Conservation (phyloP, 2,329 filamentous ascomycete genomes). For the Simplicillium aogashimaense region DNA sequence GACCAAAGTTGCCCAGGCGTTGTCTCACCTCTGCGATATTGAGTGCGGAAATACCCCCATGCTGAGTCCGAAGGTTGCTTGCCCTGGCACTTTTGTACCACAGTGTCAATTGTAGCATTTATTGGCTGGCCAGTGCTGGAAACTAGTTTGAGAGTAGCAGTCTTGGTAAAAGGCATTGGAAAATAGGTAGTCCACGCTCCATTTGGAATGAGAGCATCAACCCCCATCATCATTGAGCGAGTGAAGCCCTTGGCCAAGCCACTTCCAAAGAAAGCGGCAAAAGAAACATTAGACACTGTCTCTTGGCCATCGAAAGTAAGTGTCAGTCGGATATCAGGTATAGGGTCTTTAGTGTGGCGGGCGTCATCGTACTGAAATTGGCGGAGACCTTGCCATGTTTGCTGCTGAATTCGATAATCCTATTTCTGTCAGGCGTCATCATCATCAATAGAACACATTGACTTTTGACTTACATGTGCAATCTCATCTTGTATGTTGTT, state of each 20-base stretch:
- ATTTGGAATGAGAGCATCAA: neutral
- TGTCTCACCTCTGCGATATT: neutral
- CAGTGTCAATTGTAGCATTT: neutral
- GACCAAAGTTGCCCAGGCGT: neutral
- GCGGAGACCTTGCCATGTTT: neutral
- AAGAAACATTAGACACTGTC: neutral
- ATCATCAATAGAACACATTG: neutral
- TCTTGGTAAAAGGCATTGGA: neutral
- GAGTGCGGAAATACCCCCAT: neutral
- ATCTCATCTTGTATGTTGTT: neutral
- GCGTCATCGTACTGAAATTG: neutral
- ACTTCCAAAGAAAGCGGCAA: neutral
- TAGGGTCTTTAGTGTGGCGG: neutral
- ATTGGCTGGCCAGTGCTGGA: neutral
- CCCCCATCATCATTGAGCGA: neutral
- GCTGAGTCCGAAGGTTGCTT: neutral
- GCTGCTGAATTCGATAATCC: neutral
- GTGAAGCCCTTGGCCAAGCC: neutral
- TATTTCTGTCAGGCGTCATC: neutral
- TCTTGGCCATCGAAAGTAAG: conserved; percentile 1
- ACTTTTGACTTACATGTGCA: neutral
- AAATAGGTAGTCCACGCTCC: conserved; percentile 1
- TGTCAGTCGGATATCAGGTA: neutral
- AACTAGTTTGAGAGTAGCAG: neutral
- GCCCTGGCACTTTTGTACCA: neutral